These are phyloP conservation scores for Metschnikowia shivogae DNA, from an alignment of 805 yeast species.

Conservation along the genomic window DNA sequence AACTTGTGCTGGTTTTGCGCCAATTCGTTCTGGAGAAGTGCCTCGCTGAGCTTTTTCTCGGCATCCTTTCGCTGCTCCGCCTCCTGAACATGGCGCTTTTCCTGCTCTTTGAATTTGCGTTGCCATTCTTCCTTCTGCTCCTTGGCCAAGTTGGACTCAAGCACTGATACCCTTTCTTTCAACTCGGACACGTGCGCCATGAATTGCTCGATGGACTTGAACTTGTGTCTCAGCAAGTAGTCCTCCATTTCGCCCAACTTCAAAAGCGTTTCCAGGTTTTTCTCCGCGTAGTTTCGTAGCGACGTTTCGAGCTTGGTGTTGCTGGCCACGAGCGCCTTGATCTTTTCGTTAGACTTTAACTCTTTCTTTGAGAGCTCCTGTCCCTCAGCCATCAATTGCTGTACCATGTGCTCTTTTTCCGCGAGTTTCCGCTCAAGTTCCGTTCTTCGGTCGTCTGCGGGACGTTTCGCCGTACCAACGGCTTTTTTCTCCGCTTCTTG, in stretches of 20 bases:
- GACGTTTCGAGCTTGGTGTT: constrained; percentile 29
- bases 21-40: constrained; percentile 32
- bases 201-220: constrained; percentile 28
- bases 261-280: constrained; percentile 29
- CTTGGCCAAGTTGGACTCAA: constrained; percentile 16
- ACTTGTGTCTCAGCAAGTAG: constrained; percentile 24
- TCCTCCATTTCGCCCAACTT: constrained; percentile 39
- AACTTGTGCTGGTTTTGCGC: constrained; percentile 21
- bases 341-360: constrained; percentile 58
- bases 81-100: constrained; percentile 22
- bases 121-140: constrained; percentile 23
- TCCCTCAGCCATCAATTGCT: constrained; percentile 71
- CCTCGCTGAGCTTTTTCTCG: constrained; percentile 26
- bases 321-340: constrained; percentile 51
- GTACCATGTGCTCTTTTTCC: constrained; percentile 59
- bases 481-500: constrained; percentile 1
- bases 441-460: background rate
- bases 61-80: constrained; percentile 18
- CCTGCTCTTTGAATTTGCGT: constrained; percentile 23
- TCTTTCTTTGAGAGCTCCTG: constrained; percentile 69
- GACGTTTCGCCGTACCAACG: background rate
- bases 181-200: constrained; percentile 18
- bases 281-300: constrained; percentile 26
- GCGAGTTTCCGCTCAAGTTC: constrained; percentile 27
- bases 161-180: constrained; percentile 11